Conservation (phyloP, 2,329 filamentous ascomycete genomes). For the Epichloe festucae region DNA sequence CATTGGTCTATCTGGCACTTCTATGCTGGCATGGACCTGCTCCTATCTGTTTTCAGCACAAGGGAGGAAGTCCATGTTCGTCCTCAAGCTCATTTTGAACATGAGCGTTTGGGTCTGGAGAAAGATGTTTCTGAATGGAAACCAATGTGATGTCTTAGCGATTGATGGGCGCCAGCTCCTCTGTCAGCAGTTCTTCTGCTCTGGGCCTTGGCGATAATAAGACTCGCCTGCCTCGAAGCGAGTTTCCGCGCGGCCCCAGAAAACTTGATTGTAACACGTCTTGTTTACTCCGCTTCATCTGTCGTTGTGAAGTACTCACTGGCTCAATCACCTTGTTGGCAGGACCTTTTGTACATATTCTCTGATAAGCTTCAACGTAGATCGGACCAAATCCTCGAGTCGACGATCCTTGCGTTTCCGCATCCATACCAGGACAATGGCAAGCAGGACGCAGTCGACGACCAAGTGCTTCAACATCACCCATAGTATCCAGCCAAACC, state of each 20-base stretch:
- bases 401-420: slow-evolving; percentile 56
- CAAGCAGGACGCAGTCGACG: slow-evolving; percentile 55
- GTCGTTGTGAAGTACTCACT: neutral
- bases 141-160: no score
- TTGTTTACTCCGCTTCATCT: neutral
- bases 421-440: slow-evolving; percentile 58
- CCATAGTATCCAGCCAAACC: slow-evolving; percentile 61
- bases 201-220: no score
- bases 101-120: no score
- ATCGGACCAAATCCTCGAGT: slow-evolving; percentile 60
- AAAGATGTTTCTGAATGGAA: no score
- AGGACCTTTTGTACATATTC: slow-evolving; percentile 48
- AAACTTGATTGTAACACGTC: neutral
- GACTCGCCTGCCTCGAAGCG: neutral
- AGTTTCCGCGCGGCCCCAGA: no score
- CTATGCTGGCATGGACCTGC: neutral
- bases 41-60: neutral
- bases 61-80: neutral
- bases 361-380: slow-evolving; percentile 41
- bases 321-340: slow-evolving; percentile 34
- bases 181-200: no score
- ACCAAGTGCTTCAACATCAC: slow-evolving; percentile 58
- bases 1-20: neutral
- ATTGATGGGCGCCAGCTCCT: no score
- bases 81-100: no score